Conservation (phyloP, 257 asterid genomes). For the Solanum piurae region DNA sequence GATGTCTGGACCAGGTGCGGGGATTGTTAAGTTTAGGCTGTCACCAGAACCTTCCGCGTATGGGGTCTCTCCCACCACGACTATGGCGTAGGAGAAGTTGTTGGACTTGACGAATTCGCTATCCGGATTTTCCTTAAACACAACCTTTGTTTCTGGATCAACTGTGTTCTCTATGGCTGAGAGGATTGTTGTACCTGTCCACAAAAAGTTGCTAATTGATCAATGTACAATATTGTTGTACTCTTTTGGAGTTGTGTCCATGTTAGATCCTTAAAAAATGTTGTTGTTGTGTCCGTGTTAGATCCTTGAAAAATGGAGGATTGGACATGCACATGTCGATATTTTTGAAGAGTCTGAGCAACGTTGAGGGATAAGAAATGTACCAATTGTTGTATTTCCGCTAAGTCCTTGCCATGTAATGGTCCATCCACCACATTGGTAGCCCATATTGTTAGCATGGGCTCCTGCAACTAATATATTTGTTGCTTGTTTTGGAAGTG, state of each 20-base stretch:
- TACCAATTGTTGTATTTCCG: constrained; percentile 3
- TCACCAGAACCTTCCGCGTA: constrained; percentile 3
- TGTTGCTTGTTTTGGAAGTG: constrained; percentile 3
- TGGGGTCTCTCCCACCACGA: constrained; percentile 1
- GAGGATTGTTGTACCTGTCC: constrained; percentile 1
- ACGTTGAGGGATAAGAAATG: not conserved
- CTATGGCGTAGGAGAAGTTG: constrained; percentile 1
- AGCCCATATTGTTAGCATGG: constrained; percentile 4
- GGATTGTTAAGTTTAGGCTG: constrained; percentile 5
- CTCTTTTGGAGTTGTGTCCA: accelerated
- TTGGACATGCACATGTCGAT: not conserved
- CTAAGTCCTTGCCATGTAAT: constrained; percentile 11
- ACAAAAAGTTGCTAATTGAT: not conserved
- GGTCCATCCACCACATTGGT: constrained; percentile 10
- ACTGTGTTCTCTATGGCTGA: constrained; percentile 1
- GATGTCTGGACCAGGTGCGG: not conserved
- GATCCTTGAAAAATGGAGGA: not conserved
- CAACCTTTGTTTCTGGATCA: constrained; percentile 2
- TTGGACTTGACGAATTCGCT: not conserved
- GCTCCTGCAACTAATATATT: constrained; percentile 6
- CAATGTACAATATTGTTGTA: not conserved
- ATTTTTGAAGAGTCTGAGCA: not conserved
- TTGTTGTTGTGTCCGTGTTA: not conserved
- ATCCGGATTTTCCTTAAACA: not conserved
- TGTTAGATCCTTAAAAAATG: not conserved